Conservation (phyloP, 306 rosid species). For the Cicer judaicum region DNA sequence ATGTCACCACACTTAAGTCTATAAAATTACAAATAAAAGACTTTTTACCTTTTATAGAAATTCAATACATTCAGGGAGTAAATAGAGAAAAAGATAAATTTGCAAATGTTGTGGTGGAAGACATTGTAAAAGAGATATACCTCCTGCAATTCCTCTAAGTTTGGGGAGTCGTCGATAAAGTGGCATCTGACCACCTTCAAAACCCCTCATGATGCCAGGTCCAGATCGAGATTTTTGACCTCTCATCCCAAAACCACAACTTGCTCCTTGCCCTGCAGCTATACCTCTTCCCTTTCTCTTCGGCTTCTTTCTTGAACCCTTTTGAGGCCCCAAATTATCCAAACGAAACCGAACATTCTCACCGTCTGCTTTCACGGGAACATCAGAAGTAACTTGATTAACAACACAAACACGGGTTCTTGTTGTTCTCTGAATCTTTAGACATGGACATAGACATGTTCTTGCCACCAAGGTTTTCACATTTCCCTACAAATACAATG, state of each 20-base stretch:
- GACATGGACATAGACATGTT: slow-evolving; percentile 47
- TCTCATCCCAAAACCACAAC: slow-evolving; percentile 98
- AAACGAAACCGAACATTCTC: slow-evolving; percentile 68
- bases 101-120: too few relatives aligned
- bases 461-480: slow-evolving; percentile 52
- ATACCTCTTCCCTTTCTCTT: slow-evolving; percentile 95
- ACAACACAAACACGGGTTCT: slow-evolving; percentile 37
- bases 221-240: slow-evolving; percentile 98
- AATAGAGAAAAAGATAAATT: too few relatives aligned
- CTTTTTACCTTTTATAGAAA: too few relatives aligned
- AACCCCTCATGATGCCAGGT: slow-evolving; percentile 80
- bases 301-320: slow-evolving; percentile 83
- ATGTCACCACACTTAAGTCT: too few relatives aligned
- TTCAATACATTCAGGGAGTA: too few relatives aligned
- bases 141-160: slow-evolving; percentile 94
- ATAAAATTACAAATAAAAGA: too few relatives aligned
- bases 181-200: slow-evolving; percentile 99
- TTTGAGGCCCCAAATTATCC: slow-evolving; percentile 89
- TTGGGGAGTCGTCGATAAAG: slow-evolving; percentile 91
- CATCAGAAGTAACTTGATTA: slow-evolving; percentile 47
- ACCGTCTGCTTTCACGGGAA: slow-evolving; percentile 35
- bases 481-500: slow-evolving; percentile 64
- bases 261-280: slow-evolving; percentile 95
- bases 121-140: slow-evolving; percentile 42
- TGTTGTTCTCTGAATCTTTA: slow-evolving; percentile 42